Evolutionary conservation across 768 basidiomycete genomes (phyloP).

Genomic region (Pleurotus djamor): DNA sequence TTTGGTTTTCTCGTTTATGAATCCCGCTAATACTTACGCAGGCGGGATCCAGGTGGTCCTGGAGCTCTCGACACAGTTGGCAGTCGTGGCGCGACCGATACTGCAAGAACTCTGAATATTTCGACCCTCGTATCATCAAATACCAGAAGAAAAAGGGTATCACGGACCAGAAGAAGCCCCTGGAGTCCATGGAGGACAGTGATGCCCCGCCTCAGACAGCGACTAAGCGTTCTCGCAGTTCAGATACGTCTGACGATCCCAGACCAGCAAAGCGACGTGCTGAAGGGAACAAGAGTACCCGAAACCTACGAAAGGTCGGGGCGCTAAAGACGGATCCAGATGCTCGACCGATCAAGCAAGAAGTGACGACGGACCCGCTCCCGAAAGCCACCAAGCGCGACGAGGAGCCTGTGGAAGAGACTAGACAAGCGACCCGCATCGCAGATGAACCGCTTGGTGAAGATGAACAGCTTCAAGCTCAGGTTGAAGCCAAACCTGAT

Average conservation of each 20-base stretch:
- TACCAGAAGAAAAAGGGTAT: slow-evolving; percentile 32
- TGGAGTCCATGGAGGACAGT: not conserved
- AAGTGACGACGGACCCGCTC: not conserved
- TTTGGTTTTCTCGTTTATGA: not conserved
- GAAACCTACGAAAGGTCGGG: too few relatives aligned
- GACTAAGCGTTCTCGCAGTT: not conserved
- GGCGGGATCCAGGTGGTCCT: slow-evolving; percentile 43
- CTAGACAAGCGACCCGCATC: too few relatives aligned
- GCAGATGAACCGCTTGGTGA: too few relatives aligned
- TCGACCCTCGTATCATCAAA: slow-evolving; percentile 38
- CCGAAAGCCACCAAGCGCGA: not conserved
- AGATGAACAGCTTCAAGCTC: too few relatives aligned
- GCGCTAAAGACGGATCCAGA: too few relatives aligned
- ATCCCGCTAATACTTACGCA: slow-evolving; percentile 15
- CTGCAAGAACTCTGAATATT: slow-evolving; percentile 35
- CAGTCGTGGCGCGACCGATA: slow-evolving; percentile 69
- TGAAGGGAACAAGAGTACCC: too few relatives aligned
- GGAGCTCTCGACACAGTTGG: slow-evolving; percentile 51
- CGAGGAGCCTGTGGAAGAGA: not conserved
- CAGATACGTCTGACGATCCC: not conserved
- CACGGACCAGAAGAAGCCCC: slow-evolving; percentile 9
- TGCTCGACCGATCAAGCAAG: not conserved
- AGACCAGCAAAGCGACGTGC: not conserved
- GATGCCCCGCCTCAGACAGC: not conserved
- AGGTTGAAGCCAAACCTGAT: too few relatives aligned